phyloP scores from a whole-genome alignment of 177 flowering plant genomes.

The Vitis hybrid region DNA sequence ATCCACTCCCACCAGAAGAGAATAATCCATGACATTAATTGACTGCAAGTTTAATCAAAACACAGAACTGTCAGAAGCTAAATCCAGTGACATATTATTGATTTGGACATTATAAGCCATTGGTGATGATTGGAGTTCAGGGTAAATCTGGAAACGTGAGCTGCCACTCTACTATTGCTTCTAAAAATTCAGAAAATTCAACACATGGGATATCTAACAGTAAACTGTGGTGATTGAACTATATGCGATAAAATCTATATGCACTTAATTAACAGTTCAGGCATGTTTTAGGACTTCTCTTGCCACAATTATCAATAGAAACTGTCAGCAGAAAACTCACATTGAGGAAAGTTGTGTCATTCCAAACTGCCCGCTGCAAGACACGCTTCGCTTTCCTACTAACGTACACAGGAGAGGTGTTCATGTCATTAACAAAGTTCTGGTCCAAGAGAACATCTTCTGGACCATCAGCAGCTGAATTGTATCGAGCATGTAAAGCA shows the following conservation, averaged over 20 bases:
- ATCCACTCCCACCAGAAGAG: conserved; percentile 91
- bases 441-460: conserved; percentile 86
- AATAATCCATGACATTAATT: conserved; percentile 93
- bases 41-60: conserved; percentile 51
- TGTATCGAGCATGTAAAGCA: conserved; percentile 69
- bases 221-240: too few species aligned
- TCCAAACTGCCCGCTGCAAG: conserved; percentile 85
- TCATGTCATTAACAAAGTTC: conserved; percentile 87
- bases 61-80: not conserved
- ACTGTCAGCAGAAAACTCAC: conserved; percentile 46
- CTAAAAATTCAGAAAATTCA: too few species aligned
- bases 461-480: conserved; percentile 45
- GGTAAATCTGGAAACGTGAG: too few species aligned
- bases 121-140: too few species aligned
- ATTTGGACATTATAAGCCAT: not conserved
- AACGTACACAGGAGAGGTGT: conserved; percentile 66
- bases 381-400: conserved; percentile 58
- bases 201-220: too few species aligned
- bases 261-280: too few species aligned
- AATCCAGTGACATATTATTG: not conserved
- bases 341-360: conserved; percentile 86
- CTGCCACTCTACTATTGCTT: too few species aligned
- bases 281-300: too few species aligned
- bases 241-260: too few species aligned
- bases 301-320: too few species aligned